Base-by-base conservation (phyloP, 164 flowering plant genomes). In the Cinnamomum chago region DNA sequence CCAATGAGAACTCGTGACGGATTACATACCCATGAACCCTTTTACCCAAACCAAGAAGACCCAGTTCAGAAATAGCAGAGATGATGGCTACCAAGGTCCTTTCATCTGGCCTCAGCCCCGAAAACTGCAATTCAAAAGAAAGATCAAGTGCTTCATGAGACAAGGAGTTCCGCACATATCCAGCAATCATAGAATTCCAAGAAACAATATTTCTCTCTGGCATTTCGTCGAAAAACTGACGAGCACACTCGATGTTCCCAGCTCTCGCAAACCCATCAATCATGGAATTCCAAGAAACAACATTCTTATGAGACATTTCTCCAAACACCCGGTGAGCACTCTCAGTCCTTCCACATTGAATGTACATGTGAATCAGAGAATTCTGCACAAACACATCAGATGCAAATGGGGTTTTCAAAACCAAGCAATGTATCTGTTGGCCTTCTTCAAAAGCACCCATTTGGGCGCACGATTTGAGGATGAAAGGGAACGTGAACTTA, bases 271-370 rank as follows among this genome's bases (percentile, higher is more conserved):
- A 89, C 18, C 95, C 97, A 30, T 78, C 81, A 68, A 93, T 80
- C 88, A 92, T 82, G 0, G 91, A 87, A 6, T 95, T 87, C 98
- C 98, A 94, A 5, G 97, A 89, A 30, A 94, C 87, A 47, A 87
- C 88, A 80, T 88, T 85, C 77, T 94, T 85, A 74, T 77, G 79
- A 17, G 95, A 90, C 88, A 92, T 90, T 17, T 33, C 80, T 77
- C 86, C 85, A 75, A 94, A 94, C 80, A 90, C 55, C 18, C 86
- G 82, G 74, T 84, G 88, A 1, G 95, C 96, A 2, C 65, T 60
- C 69, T 76, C 76, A 89, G 92, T 82, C 65, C 86, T 84, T 20
- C 92, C 92, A 1, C 83, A 85, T 83, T 87, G 89, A 0, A 72
- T 88, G 76, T 88, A 87, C 66, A 90, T 93, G 81, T 88, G 91